Conservation (phyloP, 2,329 filamentous ascomycete genomes). For the Cercospora sesami region DNA sequence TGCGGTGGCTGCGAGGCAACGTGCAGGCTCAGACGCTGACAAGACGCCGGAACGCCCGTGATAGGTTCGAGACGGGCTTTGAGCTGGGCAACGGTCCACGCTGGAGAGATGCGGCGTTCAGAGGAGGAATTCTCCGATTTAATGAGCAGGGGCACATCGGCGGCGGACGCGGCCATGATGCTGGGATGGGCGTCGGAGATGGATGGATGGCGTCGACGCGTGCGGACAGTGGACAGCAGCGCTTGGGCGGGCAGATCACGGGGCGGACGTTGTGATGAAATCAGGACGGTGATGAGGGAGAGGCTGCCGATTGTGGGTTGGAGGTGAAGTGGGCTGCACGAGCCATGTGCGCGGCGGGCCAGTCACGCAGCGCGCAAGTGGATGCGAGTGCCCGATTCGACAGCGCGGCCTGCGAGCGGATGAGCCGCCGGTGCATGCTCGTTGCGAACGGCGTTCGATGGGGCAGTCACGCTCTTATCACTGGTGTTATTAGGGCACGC, state of each 20-base stretch:
- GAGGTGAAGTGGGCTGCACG: background rate
- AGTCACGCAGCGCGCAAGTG: background rate
- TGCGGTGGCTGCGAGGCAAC: conserved; percentile 62
- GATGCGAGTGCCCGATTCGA: background rate
- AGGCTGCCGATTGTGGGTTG: background rate
- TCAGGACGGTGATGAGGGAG: background rate
- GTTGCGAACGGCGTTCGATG: background rate
- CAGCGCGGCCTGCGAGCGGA: background rate
- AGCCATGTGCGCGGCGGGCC: background rate
- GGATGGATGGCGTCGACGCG: background rate
- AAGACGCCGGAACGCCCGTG: conserved; percentile 81
- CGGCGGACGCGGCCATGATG: conserved; percentile 48
- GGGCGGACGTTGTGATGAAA: background rate
- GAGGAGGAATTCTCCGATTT: conserved; percentile 75
- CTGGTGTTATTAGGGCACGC: background rate
- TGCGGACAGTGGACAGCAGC: background rate
- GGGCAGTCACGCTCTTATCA: background rate
- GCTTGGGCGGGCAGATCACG: background rate
- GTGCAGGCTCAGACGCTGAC: conserved; percentile 74
- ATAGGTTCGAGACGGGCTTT: conserved; percentile 88
- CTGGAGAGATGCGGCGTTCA: conserved; percentile 86
- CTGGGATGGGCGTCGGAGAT: background rate
- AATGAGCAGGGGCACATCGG: conserved; percentile 74
- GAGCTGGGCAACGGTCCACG: conserved; percentile 83
- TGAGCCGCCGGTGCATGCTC: background rate